phyloP scores from a whole-genome alignment of 2,329 filamentous ascomycete species.

The Meredithiella fracta region DNA sequence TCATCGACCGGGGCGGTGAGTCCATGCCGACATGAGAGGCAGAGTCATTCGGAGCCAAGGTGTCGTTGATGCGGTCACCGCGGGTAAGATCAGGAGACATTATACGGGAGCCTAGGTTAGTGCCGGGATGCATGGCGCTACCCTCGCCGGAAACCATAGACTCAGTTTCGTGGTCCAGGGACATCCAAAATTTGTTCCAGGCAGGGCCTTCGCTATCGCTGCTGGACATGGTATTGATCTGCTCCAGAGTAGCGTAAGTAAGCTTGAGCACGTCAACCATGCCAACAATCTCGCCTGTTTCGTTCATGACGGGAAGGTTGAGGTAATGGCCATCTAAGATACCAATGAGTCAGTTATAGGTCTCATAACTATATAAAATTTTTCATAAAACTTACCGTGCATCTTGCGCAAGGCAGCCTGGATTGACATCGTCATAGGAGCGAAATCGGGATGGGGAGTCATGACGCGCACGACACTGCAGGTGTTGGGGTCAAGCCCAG shows the following conservation, averaged over 20 bases:
- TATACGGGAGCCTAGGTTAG: constrained; percentile 51
- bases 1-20: constrained; percentile 52
- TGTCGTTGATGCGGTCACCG: constrained; percentile 53
- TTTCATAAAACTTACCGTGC: constrained; percentile 60
- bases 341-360: too few species aligned
- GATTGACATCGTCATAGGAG: constrained; percentile 97
- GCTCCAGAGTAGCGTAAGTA: constrained; percentile 93
- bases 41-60: constrained; percentile 81
- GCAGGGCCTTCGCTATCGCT: constrained; percentile 84
- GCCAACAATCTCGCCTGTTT: constrained; percentile 88
- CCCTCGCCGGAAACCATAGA: constrained; percentile 90
- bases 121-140: constrained; percentile 39
- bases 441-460: constrained; percentile 98
- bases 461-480: constrained; percentile 98
- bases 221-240: constrained; percentile 88
- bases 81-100: constrained; percentile 65
- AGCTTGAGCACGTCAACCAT: constrained; percentile 99
- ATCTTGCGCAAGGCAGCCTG: constrained; percentile 96
- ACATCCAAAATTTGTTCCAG: constrained; percentile 99
- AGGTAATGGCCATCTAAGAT: constrained; percentile 82
- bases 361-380: too few species aligned
- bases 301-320: constrained; percentile 97
- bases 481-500: constrained; percentile 79
- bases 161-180: constrained; percentile 84
- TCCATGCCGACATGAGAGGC: constrained; percentile 81